These are phyloP conservation scores for Ophiostoma montium DNA, from an alignment of 2,329 filamentous ascomycete species.

Conservation along the genomic window DNA sequence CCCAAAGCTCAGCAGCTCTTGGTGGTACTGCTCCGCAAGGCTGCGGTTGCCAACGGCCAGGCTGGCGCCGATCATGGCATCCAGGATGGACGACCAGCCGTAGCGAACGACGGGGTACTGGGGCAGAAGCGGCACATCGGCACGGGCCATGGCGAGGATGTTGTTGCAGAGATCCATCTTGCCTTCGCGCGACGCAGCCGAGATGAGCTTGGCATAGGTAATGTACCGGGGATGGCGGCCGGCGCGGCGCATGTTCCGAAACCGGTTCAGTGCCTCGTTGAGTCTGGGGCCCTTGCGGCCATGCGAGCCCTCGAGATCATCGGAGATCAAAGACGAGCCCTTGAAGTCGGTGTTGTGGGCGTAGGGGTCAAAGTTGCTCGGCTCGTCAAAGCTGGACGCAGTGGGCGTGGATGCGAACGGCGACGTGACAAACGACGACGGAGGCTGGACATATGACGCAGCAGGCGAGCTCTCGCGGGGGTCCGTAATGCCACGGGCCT, in stretches of 20 bases:
- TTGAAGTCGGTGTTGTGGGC: constrained; percentile 84
- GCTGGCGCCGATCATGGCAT: constrained; percentile 91
- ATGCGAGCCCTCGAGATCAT: constrained; percentile 70
- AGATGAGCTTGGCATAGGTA: constrained; percentile 91
- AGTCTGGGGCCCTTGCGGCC: constrained; percentile 60
- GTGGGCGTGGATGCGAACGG: constrained; percentile 40
- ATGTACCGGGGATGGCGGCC: constrained; percentile 90
- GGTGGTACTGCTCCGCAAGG: constrained; percentile 74
- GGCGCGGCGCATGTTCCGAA: constrained; percentile 85
- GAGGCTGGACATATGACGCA: constrained; percentile 19
- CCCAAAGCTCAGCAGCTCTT: constrained; percentile 82
- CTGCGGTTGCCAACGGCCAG: constrained; percentile 69
- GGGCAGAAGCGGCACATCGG: constrained; percentile 70
- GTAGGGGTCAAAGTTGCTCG: constrained; percentile 64
- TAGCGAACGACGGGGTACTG: constrained; percentile 83
- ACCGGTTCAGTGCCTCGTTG: constrained; percentile 66
- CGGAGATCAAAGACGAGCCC: constrained; percentile 79
- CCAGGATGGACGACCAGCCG: constrained; percentile 91
- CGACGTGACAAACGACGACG: constrained; percentile 30
- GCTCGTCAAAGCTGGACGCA: constrained; percentile 57
- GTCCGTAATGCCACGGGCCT: constrained; percentile 37
- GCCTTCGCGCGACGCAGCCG: constrained; percentile 71
- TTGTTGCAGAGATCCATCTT: constrained; percentile 74
- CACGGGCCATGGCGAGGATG: constrained; percentile 75
- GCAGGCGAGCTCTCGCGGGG: constrained; percentile 37